These are phyloP conservation scores for Apiospora pterosperma DNA, from an alignment of 2,329 filamentous ascomycete species.

Conservation along the genomic window DNA sequence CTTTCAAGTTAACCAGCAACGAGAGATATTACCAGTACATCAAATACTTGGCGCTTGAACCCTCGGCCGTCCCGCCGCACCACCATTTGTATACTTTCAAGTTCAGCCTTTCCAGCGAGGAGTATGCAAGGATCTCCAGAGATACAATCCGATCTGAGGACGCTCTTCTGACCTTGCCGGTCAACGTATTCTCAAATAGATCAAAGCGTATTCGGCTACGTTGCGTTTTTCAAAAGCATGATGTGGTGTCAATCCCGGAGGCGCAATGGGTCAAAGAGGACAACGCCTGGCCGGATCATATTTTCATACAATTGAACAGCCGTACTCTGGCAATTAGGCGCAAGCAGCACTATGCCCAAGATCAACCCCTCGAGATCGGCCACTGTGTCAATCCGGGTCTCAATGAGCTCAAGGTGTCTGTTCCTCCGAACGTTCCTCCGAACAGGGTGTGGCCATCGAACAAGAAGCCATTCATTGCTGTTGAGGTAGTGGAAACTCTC, in stretches of 20 bases:
- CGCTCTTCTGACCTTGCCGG: conserved; percentile 23
- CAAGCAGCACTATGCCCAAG: conserved; percentile 70
- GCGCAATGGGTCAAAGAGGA: conserved; percentile 61
- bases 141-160: conserved; percentile 20
- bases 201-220: conserved; percentile 66
- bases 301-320: conserved; percentile 68
- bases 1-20: conserved; percentile 8
- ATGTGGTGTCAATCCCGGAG: conserved; percentile 32
- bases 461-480: conserved; percentile 57
- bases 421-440: conserved; percentile 18
- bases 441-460: conserved; percentile 12
- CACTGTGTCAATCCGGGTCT: conserved; percentile 50
- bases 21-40: conserved; percentile 56
- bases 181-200: conserved; percentile 43
- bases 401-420: conserved; percentile 60
- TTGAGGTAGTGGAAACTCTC: conserved; percentile 65
- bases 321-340: conserved; percentile 55
- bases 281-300: conserved; percentile 66
- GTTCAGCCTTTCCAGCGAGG: conserved; percentile 42
- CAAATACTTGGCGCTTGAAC: conserved; percentile 45
- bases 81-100: conserved; percentile 37
- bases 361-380: conserved; percentile 75
- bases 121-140: conserved; percentile 32
- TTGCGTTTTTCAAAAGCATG: conserved; percentile 43
- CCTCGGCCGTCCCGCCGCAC: conserved; percentile 35